A percentile compares a stretch with the other conserved stretches of the same genome.
Conservation (phyloP, 768 basidiomycete species). For the Russula emetica region DNA sequence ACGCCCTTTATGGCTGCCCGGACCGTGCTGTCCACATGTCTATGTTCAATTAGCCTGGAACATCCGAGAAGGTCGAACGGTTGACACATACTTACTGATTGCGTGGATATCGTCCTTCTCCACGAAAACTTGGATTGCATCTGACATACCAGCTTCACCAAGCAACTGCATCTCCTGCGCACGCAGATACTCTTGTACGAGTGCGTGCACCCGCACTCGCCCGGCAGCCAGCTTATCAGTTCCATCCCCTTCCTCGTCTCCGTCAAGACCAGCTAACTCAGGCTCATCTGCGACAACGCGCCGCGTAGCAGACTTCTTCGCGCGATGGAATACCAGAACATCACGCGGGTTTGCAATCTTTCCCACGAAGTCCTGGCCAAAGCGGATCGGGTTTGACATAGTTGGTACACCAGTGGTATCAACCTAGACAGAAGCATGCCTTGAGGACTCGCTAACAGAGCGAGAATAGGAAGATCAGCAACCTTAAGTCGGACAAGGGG, state of each 20-base stretch:
- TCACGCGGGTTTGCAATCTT: slow-evolving; percentile 92
- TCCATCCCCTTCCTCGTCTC: slow-evolving; percentile 23
- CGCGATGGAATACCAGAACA: slow-evolving; percentile 83
- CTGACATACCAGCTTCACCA: slow-evolving; percentile 85
- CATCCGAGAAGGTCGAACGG: background rate
- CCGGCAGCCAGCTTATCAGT: slow-evolving; percentile 42
- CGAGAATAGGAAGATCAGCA: background rate
- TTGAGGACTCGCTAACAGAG: background rate
- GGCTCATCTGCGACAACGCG: slow-evolving; percentile 70
- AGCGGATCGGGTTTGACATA: slow-evolving; percentile 93
- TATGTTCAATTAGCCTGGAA: slow-evolving; percentile 31
- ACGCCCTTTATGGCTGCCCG: slow-evolving; percentile 65
- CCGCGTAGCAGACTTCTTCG: slow-evolving; percentile 56
- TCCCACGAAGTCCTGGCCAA: slow-evolving; percentile 92
- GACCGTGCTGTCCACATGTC: slow-evolving; percentile 62
- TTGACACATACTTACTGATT: slow-evolving; percentile 67
- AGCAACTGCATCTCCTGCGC: slow-evolving; percentile 92
- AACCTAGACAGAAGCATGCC: slow-evolving; percentile 45
- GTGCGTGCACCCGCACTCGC: slow-evolving; percentile 78
- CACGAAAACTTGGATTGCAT: slow-evolving; percentile 92
- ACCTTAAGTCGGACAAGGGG: slow-evolving; percentile 87
- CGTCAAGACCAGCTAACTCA: slow-evolving; percentile 60
- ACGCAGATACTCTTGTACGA: slow-evolving; percentile 87
- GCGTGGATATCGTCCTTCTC: slow-evolving; percentile 97
- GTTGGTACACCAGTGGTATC: slow-evolving; percentile 88